phyloP scores from a whole-genome alignment of 1,284 basidiomycete genomes.

The Pterulicium gracile region DNA sequence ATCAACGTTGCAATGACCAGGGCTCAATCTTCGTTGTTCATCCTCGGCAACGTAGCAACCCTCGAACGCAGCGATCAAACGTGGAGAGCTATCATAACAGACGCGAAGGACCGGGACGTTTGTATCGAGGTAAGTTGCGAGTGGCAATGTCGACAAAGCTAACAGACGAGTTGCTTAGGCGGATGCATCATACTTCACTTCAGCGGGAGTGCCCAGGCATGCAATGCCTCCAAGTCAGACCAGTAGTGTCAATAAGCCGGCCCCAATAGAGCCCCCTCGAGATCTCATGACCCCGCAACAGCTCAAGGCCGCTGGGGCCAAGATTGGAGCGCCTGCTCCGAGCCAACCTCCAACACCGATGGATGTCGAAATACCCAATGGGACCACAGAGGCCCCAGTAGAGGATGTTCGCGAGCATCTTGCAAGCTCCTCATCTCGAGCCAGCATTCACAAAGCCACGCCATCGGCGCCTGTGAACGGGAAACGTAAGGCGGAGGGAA shows the following conservation, averaged over 20 bases:
- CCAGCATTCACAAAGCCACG: too few species aligned
- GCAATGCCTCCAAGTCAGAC: not conserved
- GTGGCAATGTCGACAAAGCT: not conserved
- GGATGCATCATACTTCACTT: conserved; percentile 24
- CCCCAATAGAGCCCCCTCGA: conserved; percentile 8
- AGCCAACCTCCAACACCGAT: too few species aligned
- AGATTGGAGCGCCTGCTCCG: too few species aligned
- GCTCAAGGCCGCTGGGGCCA: conserved; percentile 17
- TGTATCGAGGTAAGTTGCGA: conserved; percentile 42
- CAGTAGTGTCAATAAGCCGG: not conserved
- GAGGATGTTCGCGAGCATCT: too few species aligned
- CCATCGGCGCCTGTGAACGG: too few species aligned
- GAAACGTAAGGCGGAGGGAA: too few species aligned
- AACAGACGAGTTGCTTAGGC: conserved; percentile 13
- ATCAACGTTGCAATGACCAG: conserved; percentile 99
- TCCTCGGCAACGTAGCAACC: conserved; percentile 85
- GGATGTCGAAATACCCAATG: too few species aligned
- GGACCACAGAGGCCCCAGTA: too few species aligned
- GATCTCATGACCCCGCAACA: conserved; percentile 23
- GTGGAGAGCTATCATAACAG: conserved; percentile 72
- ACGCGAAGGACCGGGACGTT: conserved; percentile 52
- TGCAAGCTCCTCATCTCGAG: too few species aligned
- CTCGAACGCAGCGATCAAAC: conserved; percentile 75
- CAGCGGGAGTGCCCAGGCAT: conserved; percentile 3
- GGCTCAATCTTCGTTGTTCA: conserved; percentile 88